phyloP scores from a whole-genome alignment of 2,329 filamentous ascomycete species.

The Ophiostoma sp. region DNA sequence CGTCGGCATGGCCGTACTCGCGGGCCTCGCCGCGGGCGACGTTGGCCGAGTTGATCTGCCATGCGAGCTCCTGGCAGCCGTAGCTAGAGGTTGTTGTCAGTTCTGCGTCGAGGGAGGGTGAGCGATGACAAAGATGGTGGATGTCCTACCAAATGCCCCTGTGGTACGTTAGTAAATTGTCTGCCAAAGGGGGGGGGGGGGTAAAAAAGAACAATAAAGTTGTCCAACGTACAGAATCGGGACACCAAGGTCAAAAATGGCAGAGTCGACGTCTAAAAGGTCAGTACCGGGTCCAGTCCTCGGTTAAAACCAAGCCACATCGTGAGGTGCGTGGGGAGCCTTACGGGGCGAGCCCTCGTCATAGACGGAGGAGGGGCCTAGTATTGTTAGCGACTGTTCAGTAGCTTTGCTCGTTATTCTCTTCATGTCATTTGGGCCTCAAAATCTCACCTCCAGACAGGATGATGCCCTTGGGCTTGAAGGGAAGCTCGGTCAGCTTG shows the following conservation, averaged over 20 bases:
- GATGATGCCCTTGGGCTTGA: conserved; percentile 82
- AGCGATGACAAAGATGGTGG: too few relatives aligned
- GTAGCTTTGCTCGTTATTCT: neutral
- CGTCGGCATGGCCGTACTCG: conserved; percentile 70
- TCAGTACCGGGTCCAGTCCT: neutral
- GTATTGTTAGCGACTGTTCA: neutral
- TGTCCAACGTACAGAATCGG: conserved; percentile 34
- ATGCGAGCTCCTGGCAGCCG: conserved; percentile 29
- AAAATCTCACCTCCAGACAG: conserved; percentile 44
- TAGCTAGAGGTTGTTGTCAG: conserved; percentile 17
- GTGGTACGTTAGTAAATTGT: neutral
- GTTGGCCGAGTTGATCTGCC: conserved; percentile 45
- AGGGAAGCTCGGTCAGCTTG: conserved; percentile 73
- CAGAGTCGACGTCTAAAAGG: conserved; percentile 67
- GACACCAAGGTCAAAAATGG: conserved; percentile 64
- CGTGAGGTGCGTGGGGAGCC: conserved; percentile 22
- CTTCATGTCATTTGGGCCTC: neutral
- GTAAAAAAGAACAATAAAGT: neutral
- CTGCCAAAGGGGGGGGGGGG: neutral
- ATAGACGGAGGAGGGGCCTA: conserved; percentile 41
- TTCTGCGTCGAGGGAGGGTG: neutral
- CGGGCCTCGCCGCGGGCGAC: conserved; percentile 67
- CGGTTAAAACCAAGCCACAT: neutral
- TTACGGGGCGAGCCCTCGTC: conserved; percentile 39
- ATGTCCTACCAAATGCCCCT: conserved; percentile 12